Evolutionary conservation across 2,329 filamentous ascomycete genomes (phyloP), one percentile per base, ranked within the genome.

Genomic region (Aureobasidium sp.): DNA sequence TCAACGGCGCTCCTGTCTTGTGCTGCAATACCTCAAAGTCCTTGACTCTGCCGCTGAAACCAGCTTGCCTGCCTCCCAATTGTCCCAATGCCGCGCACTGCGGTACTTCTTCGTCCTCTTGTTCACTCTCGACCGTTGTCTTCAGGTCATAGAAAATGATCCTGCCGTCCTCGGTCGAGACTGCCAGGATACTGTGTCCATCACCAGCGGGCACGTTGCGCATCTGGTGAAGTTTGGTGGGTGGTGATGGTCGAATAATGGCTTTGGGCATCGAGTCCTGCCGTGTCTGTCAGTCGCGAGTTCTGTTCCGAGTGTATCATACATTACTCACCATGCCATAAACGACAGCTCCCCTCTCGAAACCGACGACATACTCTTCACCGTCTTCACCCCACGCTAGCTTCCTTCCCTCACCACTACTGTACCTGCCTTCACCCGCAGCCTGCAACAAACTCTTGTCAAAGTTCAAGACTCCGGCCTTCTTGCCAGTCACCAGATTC

Each of bases 401-500:
- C 67, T 82, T 84, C 60, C 89, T 81, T 4, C 91, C 93, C 72
- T 97, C 94, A 13, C 93, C 92, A 48, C 85, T 87, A 48, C 86
- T 85, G 73, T 87, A 87, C 73, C 85, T 86, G 47, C 86, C 84
- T 77, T 96, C 91, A 50, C 90, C 90, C 12, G 89, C 84, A 68
- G 89, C 85, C 48, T 84, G 80, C 58, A 97, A 79, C 69, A 94
- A 81, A 0, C 87, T 84, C 62, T 84, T 82, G 66, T 83, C 84
- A 73, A 97, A 97, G 72, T 90, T 94, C 68, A 99, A 78, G 58
- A 96, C 92, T 34, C 92, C 91, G 0, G 92, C 92, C 78, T 96
- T 97, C 78, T 93, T 96, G 17, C 92, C 94, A 2, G 93, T 97
- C 67, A 97, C 91, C 66, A 99, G 75, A 71, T 99, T 97, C 94